Percentiles rank a stretch among this genome's conserved stretches.
These are phyloP conservation scores for Backusella tarrabulga DNA, from an alignment of 192 early-diverging fungal genomes.

Conservation along the genomic window DNA sequence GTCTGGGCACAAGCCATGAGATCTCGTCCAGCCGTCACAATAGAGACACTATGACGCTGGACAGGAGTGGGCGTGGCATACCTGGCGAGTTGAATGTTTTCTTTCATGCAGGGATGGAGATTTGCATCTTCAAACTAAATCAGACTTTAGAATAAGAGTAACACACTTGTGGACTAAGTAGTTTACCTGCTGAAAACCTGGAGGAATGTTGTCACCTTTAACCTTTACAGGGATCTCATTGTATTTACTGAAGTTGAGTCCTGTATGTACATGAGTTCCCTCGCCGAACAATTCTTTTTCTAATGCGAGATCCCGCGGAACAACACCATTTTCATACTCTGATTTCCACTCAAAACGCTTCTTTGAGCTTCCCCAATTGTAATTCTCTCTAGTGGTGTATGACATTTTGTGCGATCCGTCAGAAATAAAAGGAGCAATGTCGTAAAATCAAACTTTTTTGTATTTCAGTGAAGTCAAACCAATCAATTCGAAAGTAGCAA, in stretches of 20 bases:
- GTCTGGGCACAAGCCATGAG: conserved; percentile 89
- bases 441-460: neutral
- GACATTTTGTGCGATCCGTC: neutral
- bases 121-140: conserved; percentile 62
- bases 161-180: conserved; percentile 17
- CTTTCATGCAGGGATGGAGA: conserved; percentile 61
- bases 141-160: conserved; percentile 3
- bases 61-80: conserved; percentile 75
- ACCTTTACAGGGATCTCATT: conserved; percentile 64
- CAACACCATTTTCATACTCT: conserved; percentile 53
- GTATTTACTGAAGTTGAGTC: conserved; percentile 80
- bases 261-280: conserved; percentile 59
- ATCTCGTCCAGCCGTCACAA: conserved; percentile 61
- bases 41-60: conserved; percentile 59
- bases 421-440: neutral
- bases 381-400: neutral
- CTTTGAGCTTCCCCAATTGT: conserved; percentile 47
- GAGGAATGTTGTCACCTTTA: conserved; percentile 50
- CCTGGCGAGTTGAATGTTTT: conserved; percentile 63
- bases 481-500: too few relatives aligned
- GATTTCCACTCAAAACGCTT: conserved; percentile 54
- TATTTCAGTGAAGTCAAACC: too few relatives aligned
- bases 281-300: conserved; percentile 63
- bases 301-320: conserved; percentile 55
- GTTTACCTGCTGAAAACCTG: conserved; percentile 44